Base-by-base conservation (phyloP, 176 grass and related monocot genomes). In the Raddia distichophylla region DNA sequence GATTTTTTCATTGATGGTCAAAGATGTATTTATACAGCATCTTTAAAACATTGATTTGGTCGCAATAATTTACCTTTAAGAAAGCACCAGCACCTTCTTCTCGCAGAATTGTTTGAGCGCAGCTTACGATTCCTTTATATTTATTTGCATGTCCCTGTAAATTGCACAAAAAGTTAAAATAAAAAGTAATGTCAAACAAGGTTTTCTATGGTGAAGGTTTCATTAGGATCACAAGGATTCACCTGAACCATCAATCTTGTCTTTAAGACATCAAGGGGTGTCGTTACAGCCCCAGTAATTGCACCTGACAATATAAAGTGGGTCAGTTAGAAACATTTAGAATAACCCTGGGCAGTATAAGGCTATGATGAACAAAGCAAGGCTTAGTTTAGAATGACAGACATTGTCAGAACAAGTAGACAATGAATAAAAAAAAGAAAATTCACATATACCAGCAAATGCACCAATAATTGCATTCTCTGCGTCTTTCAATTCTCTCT, bases 221-320 rank as follows among this genome's bases (percentile, higher is more conserved):
- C 27, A 20, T 75, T 44, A 22, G 33, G 89, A 75, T 60, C 7
- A 27, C 48, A 80, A 72, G 16, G 13, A 44, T 80, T 58, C 27
- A 97, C 94, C 91, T 97, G 89, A 91, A 93, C 87, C 94, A 97
- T 97, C 75, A 97, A 75, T 82, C 94, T 91, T 27, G 94, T 97
- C 79, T 97, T 97, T 87, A 97, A 65, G 17, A 97, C 94, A 86
- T 97, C 94, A 2, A 97, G 86, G 8, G 91, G 91, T 17, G 94
- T 97, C 68, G 94, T 97, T 76, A 97, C 73, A 63, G 87, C 91
- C 13, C 94, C 94, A 76, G 91, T 93, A 74, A 97, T 72, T 63
- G 89, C 94, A 77, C 94, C 94, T 97, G 63, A 58, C 6, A 64
- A 59, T 20, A 84, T 44, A 7, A 74, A 75, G 22, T 10, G 37